Evolutionary conservation across 2,329 filamentous ascomycete genomes (phyloP), one percentile per base, ranked within the genome.

Genomic region (Nigrospora sphaerica): DNA sequence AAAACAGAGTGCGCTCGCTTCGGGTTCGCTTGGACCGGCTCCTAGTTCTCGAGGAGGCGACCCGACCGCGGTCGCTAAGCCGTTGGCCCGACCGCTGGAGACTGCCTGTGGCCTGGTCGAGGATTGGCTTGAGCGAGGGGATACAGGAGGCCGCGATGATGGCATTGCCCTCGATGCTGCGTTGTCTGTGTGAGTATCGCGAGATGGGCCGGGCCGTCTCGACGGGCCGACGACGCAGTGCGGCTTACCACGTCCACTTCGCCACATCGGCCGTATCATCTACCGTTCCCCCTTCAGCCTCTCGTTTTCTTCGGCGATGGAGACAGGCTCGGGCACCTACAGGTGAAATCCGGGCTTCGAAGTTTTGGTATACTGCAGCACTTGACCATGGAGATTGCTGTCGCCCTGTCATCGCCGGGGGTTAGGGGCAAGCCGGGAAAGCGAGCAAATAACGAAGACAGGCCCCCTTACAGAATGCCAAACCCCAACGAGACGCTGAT

Each of bases 101-200:
- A 10, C 23, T 5, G 23, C 23, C 23, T 2, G 23, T 28, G 16
- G 19, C 10, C 12, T 34, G 18, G 3, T 34, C 34, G 17, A 42
- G 5, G 3, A 44, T 14, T 10, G 42, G 42, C 16, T 44, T 33
- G 32, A 37, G 3, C 13, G 36, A 23, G 2, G 42, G 42, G 19
- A 44, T 37, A 10, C 32, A 44, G 13, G 42, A 44, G 31, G 42
- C 42, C 6, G 36, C 37, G 13, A 44, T 34, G 9, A 44, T 44
- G 14, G 42, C 36, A 11, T 28, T 44, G 2, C 42, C 42, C 16
- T 44, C 42, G 13, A 44, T 37, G 5, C 42, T 42, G 12, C 1
- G 7, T 28, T 28, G 23, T 2, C 4, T 7, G 5, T 28, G 23
- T 28, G 23, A 28, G 23, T 28, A 5, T 28, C 5, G 7, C 23